phyloP scores from a whole-genome alignment of 75 land plant genomes.

The Larix kaempferi region DNA sequence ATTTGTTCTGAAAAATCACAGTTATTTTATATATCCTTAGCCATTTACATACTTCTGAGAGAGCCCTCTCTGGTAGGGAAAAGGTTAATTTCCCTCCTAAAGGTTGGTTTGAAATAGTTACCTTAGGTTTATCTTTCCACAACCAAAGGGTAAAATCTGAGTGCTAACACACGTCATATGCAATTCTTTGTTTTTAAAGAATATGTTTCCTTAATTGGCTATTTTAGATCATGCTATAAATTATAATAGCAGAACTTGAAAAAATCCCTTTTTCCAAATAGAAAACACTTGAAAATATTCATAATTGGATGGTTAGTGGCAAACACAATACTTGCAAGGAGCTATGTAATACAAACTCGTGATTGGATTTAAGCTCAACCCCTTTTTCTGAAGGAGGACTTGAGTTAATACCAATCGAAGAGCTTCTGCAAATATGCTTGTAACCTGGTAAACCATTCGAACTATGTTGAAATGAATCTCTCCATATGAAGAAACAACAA shows the following conservation, averaged over 20 bases:
- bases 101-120: too few relatives aligned
- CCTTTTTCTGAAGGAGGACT: slow-evolving; percentile 90
- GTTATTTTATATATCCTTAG: too few relatives aligned
- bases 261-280: background rate
- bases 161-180: too few relatives aligned
- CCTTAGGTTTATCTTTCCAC: too few relatives aligned
- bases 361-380: slow-evolving; percentile 82
- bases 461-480: slow-evolving; percentile 91
- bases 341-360: slow-evolving; percentile 95
- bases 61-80: too few relatives aligned
- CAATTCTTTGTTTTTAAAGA: too few relatives aligned
- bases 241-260: slow-evolving; percentile 1
- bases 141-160: too few relatives aligned
- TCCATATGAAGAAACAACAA: slow-evolving; percentile 86
- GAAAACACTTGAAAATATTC: background rate
- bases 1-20: too few relatives aligned
- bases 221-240: background rate
- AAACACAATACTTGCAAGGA: slow-evolving; percentile 78
- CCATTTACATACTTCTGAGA: too few relatives aligned
- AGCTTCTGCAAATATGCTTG: slow-evolving; percentile 92
- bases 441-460: slow-evolving; percentile 85
- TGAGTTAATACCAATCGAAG: slow-evolving; percentile 91
- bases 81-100: too few relatives aligned
- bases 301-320: background rate
- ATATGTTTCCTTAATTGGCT: too few relatives aligned